Evolutionary conservation across 2,329 filamentous ascomycete species (phyloP).

Genomic region (Nothophoma quercina): DNA sequence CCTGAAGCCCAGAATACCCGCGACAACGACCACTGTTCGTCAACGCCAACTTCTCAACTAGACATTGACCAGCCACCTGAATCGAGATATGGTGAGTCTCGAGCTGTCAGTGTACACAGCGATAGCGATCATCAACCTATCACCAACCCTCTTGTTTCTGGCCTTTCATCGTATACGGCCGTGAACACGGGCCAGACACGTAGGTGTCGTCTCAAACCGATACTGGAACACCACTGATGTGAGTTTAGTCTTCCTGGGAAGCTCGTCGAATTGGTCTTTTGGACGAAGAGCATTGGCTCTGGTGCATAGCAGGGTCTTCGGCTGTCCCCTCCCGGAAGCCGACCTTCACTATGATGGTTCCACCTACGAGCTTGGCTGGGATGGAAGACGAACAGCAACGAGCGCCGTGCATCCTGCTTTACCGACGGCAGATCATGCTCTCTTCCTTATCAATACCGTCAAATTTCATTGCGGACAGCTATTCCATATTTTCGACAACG

Average conservation of each 20-base stretch:
- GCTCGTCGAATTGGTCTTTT: conserved; percentile 3
- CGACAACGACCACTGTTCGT: neutral
- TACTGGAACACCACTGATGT: no score
- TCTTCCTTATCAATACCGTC: neutral
- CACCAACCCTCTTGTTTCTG: neutral
- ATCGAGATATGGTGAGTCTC: neutral
- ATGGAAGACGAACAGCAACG: neutral
- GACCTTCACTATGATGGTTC: neutral
- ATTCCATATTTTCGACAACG: neutral
- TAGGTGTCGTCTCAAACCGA: no score
- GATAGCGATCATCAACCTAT: neutral
- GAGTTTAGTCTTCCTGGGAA: neutral
- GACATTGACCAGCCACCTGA: neutral
- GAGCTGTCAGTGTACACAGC: conserved; percentile 1
- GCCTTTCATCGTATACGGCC: neutral
- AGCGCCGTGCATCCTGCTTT: neutral
- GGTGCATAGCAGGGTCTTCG: neutral
- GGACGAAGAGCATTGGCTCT: neutral
- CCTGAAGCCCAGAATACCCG: neutral
- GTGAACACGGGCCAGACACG: neutral
- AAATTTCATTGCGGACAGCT: conserved; percentile 2
- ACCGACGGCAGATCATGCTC: neutral
- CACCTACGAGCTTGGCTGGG: conserved; percentile 1
- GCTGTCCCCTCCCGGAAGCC: neutral
- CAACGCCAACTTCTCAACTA: neutral